Evolutionary conservation across 2,329 filamentous ascomycete genomes (phyloP), one percentile per base, ranked within the genome.

Genomic region (Colletotrichum navitas): DNA sequence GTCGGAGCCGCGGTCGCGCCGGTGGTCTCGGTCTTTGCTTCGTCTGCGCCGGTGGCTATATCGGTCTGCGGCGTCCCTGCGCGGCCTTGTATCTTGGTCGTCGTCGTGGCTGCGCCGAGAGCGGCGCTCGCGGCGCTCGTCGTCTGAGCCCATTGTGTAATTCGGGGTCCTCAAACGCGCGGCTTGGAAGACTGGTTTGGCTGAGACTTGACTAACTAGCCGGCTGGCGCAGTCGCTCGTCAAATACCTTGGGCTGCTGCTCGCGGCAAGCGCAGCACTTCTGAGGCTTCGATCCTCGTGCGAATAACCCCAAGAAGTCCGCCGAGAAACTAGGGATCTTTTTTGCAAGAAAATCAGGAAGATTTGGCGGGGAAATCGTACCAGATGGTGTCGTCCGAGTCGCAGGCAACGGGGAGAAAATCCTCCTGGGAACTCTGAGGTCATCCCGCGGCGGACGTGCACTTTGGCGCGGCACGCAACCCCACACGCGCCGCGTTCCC

Each of bases 91-190:
- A 26, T 18, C 49, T 29, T 5, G 45, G 45, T 71, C 63, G 16
- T 65, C 34, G 21, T 58, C 41, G 41, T 43, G 41, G 41, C 41
- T 52, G 29, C 67, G 59, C 26, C 72, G 63, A 18, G 72, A 54
- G 21, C 45, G 54, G 26, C 70, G 72, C 47, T 45, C 63, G 55
- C 49, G 70, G 32, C 36, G 47, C n/a, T 67, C 73, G 32, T 71
- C 63, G 36, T 73, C 67, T 49, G 67, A 68, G 43, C 45, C 71
- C 73, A 74, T 74, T 12, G 21, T 45, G 24, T 21, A 29, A 10
- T 43, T 11, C 41, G n/a, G n/a, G 8, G 12, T 39, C 14, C 14
- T 2, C 16, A 0, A 43, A 43, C 24, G 29, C 24, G 21, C n/a
- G 43, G 39, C 18, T 43, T 12, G 29, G 26, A 12, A 18, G 18